Percentiles rank a stretch among this genome's conserved stretches.
Evolutionary conservation across 1,139 yeast species (phyloP).

Genomic region (Suhomyces atakaporum): DNA sequence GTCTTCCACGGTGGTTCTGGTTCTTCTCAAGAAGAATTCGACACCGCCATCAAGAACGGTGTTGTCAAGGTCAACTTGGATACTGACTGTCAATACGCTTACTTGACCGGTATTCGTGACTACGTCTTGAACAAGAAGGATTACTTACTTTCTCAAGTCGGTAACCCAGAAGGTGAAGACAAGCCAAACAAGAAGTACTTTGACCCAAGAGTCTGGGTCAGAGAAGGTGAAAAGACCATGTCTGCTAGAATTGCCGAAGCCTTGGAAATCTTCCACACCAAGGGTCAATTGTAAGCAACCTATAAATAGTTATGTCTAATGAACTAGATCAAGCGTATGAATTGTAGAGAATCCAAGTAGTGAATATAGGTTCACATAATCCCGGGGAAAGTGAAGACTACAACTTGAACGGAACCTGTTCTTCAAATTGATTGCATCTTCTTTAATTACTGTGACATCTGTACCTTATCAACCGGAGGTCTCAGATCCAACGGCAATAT

Average conservation of each 20-base stretch:
- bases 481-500: too few relatives aligned
- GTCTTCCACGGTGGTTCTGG: slow-evolving; percentile 99
- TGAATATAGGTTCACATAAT: background rate
- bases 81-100: slow-evolving; percentile 98
- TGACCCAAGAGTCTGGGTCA: slow-evolving; percentile 99
- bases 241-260: slow-evolving; percentile 79
- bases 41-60: slow-evolving; percentile 88
- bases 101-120: slow-evolving; percentile 96
- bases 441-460: too few relatives aligned
- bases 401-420: too few relatives aligned
- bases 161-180: slow-evolving; percentile 99
- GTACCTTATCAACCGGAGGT: too few relatives aligned
- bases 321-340: background rate
- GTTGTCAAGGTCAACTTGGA: slow-evolving; percentile 99
- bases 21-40: slow-evolving; percentile 88
- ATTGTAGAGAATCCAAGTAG: too few relatives aligned
- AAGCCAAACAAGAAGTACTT: slow-evolving; percentile 99
- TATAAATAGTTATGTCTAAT: slow-evolving; percentile 5
- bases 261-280: slow-evolving; percentile 82
- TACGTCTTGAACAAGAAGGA: slow-evolving; percentile 95
- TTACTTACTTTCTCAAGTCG: slow-evolving; percentile 83
- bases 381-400: too few relatives aligned
- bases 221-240: slow-evolving; percentile 99
- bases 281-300: slow-evolving; percentile 52
- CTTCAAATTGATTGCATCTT: too few relatives aligned